phyloP scores from a whole-genome alignment of 441 rosid genomes.

The Gossypium davidsonii region DNA sequence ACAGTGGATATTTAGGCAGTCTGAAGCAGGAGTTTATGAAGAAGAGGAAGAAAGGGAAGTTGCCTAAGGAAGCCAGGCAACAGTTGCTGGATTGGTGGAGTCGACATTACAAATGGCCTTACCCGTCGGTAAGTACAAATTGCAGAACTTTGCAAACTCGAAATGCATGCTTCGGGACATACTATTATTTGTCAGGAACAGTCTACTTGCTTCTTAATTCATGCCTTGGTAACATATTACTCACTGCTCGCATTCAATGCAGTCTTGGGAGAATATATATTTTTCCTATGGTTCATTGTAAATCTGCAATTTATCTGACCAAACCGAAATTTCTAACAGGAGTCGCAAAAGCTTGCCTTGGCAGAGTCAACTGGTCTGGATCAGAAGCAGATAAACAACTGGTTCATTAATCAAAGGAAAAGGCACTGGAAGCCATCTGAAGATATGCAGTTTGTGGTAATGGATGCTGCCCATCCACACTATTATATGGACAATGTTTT shows the following conservation, averaged over 20 bases:
- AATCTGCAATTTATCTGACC: not conserved
- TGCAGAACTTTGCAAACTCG: not conserved
- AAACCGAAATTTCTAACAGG: conserved; percentile 34
- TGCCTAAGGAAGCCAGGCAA: conserved; percentile 96
- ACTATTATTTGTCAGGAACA: not conserved
- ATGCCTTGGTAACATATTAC: not conserved
- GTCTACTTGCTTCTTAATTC: not conserved
- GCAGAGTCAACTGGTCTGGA: conserved; percentile 93
- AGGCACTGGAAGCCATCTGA: conserved; percentile 98
- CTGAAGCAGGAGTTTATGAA: conserved; percentile 93
- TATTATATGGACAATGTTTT: conserved; percentile 73
- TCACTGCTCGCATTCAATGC: no score
- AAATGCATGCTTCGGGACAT: not conserved
- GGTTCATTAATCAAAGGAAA: conserved; percentile 98
- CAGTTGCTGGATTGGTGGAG: conserved; percentile 97
- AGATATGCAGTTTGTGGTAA: conserved; percentile 92
- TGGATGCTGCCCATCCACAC: conserved; percentile 84
- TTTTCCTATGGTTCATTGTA: not conserved
- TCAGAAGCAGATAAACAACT: conserved; percentile 97
- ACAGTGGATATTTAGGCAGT: conserved; percentile 82
- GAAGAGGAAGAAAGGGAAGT: conserved; percentile 92
- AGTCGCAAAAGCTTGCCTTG: conserved; percentile 80
- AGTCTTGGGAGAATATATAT: no score
- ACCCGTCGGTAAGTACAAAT: conserved; percentile 69
- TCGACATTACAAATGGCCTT: conserved; percentile 98